Base-by-base conservation (phyloP, 306 rosid genomes). In the Quercus dentata region DNA sequence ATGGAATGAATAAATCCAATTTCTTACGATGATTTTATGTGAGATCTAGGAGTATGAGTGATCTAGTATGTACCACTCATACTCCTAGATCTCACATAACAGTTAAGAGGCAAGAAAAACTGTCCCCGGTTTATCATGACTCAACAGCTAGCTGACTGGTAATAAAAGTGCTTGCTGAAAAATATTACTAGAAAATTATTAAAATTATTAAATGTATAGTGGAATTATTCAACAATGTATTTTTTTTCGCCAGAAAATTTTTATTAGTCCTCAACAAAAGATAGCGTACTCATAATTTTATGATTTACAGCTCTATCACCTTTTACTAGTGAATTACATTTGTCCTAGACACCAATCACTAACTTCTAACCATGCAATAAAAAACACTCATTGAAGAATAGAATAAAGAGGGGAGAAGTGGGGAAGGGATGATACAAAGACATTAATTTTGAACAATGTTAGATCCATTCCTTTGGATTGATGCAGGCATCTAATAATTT, bases 401-500 rank as follows among this genome's bases (percentile, higher is more conserved):
- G 3, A n/a, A 67, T 1, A 19, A 8, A 3, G 46, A 5, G 38
- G 46, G 70, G 33, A 64, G 17, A 18, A 38, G 46, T 1, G 46
- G 49, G 71, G 3, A 12, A 13, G 72, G 51, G 5, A 5, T 59
- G 17, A n/a, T 20, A 59, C 27, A 64, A 14, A 17, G 70, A 13
- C 18, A 27, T 23, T 20, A 15, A 13, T 8, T 28, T 15, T 64
- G 3, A 18, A 18, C 62, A 74, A 56, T 75, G 71, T 83, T 83
- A 92, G 79, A 95, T 76, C 97, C 97, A 95, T 74, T 95, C 98
- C 85, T 85, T 95, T 0, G 99, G 99, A 87, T 95, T 92, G 76
- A 92, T 95, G 91, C 99, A 95, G 44, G 99, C 99, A 80, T 94
- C 97, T 49, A 94, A 81, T 21, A 92, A 89, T 77, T 92, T 91